A percentile compares a stretch with the other conserved stretches of the same genome.
phyloP scores from a whole-genome alignment of 345 rosid species.

The Lumnitzera racemosa region DNA sequence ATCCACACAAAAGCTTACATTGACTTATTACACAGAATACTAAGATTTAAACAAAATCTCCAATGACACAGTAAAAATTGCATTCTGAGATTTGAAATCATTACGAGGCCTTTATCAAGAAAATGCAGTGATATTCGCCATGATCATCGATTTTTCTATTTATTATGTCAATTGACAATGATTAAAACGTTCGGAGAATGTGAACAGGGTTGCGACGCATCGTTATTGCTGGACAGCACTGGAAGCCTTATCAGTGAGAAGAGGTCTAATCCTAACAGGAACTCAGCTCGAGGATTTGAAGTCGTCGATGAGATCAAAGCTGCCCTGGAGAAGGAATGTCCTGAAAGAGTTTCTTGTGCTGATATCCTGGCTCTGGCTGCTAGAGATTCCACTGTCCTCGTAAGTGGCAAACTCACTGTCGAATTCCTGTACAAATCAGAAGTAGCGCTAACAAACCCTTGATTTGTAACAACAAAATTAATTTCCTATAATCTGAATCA shows the following conservation, averaged over 20 bases:
- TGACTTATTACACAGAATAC: no score
- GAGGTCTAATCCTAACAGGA: slow-evolving; percentile 60
- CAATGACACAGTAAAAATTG: no score
- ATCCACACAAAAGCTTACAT: no score
- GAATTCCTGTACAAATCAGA: not conserved
- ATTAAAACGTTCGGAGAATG: not conserved
- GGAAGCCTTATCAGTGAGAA: slow-evolving; percentile 62
- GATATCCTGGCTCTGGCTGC: slow-evolving; percentile 72
- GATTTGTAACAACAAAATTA: not conserved
- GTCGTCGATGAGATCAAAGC: slow-evolving; percentile 71
- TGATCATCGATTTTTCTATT: no score
- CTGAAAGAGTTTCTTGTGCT: slow-evolving; percentile 79
- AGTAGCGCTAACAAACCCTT: no score
- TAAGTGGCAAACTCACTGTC: slow-evolving; percentile 19
- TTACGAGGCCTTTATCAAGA: no score
- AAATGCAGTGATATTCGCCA: no score
- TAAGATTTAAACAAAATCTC: no score
- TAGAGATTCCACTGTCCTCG: slow-evolving; percentile 88
- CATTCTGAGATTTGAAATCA: no score
- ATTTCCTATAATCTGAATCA: not conserved
- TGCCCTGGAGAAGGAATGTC: slow-evolving; percentile 71
- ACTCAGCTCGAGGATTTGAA: slow-evolving; percentile 80
- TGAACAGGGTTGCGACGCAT: slow-evolving; percentile 86
- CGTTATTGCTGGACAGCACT: slow-evolving; percentile 62
- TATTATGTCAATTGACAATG: not conserved